phyloP scores from a whole-genome alignment of 2,329 filamentous ascomycete genomes.

The Coniella vitis region DNA sequence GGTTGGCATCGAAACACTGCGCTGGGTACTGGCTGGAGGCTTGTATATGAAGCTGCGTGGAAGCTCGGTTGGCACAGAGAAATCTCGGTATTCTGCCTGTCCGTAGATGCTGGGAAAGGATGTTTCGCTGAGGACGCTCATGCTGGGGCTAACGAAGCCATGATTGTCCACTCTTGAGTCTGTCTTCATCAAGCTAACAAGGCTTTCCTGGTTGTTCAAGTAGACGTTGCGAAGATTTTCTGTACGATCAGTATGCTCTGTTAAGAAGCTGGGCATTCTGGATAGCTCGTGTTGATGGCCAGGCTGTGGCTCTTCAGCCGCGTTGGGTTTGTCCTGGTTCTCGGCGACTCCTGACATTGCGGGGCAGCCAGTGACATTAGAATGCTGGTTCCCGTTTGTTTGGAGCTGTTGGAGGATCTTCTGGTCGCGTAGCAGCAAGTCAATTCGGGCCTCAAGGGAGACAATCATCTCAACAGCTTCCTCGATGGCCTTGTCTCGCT shows the following conservation, averaged over 20 bases:
- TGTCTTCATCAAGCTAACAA: constrained; percentile 42
- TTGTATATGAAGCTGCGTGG: constrained; percentile 33
- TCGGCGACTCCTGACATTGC: constrained; percentile 24
- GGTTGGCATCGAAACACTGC: constrained; percentile 22
- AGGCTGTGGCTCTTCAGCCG: constrained; percentile 10
- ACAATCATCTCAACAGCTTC: constrained; percentile 67
- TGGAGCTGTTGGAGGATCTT: constrained; percentile 47
- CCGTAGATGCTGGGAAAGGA: constrained; percentile 62
- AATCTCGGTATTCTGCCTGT: constrained; percentile 27
- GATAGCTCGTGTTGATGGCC: constrained; percentile 30
- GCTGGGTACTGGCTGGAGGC: constrained; percentile 43
- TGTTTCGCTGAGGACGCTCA: constrained; percentile 61
- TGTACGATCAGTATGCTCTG: constrained; percentile 51
- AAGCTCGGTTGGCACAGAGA: constrained; percentile 18
- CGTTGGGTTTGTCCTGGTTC: constrained; percentile 9
- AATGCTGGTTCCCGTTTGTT: constrained; percentile 30
- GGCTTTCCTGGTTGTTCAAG: constrained; percentile 41
- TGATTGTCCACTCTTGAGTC: constrained; percentile 33
- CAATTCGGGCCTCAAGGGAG: constrained; percentile 52
- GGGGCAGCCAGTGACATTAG: constrained; percentile 18
- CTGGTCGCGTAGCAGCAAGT: constrained; percentile 46
- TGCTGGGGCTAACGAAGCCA: constrained; percentile 48
- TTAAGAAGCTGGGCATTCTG: constrained; percentile 60
- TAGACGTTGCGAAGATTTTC: constrained; percentile 57
- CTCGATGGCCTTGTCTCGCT: constrained; percentile 62